phyloP scores from a whole-genome alignment of 192 early-diverging fungal genomes.

The Entophlyctis luteolus region DNA sequence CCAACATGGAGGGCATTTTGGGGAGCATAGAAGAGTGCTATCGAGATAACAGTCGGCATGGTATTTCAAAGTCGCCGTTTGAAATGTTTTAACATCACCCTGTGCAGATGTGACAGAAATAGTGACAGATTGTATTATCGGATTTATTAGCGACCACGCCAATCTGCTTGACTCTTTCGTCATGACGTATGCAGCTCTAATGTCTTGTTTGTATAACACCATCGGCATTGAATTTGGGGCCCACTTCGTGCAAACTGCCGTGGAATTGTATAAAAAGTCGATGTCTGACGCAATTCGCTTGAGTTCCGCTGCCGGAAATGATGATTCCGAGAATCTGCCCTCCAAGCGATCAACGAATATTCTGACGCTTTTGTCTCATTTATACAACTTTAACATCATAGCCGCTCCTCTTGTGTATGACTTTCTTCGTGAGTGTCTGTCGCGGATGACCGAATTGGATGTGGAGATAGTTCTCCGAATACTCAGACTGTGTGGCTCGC shows the following conservation, averaged over 20 bases:
- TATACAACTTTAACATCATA: conserved; percentile 79
- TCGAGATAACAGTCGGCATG: conserved; percentile 59
- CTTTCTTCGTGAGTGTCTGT: conserved; percentile 66
- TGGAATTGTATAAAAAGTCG: conserved; percentile 30
- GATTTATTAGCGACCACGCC: conserved; percentile 73
- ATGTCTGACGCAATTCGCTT: conserved; percentile 4
- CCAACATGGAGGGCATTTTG: conserved; percentile 87
- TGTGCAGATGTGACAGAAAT: conserved; percentile 80
- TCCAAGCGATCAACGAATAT: conserved; percentile 64
- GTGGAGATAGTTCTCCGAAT: conserved; percentile 85
- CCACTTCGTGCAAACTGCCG: conserved; percentile 29
- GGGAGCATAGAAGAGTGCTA: conserved; percentile 75
- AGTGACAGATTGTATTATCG: conserved; percentile 69
- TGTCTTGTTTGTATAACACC: conserved; percentile 72
- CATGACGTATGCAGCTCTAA: conserved; percentile 81
- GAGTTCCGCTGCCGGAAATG: not conserved
- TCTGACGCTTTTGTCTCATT: conserved; percentile 70
- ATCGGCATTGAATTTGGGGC: conserved; percentile 84
- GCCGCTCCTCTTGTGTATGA: conserved; percentile 88
- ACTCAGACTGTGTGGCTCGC: conserved; percentile 70
- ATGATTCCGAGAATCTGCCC: conserved; percentile 7
- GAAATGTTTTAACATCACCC: conserved; percentile 17
- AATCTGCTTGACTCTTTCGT: conserved; percentile 90
- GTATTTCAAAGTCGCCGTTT: conserved; percentile 29
- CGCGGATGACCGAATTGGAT: conserved; percentile 72